Base-by-base conservation (phyloP, 2,329 filamentous ascomycete species). In the Paecilomyces fulvus region DNA sequence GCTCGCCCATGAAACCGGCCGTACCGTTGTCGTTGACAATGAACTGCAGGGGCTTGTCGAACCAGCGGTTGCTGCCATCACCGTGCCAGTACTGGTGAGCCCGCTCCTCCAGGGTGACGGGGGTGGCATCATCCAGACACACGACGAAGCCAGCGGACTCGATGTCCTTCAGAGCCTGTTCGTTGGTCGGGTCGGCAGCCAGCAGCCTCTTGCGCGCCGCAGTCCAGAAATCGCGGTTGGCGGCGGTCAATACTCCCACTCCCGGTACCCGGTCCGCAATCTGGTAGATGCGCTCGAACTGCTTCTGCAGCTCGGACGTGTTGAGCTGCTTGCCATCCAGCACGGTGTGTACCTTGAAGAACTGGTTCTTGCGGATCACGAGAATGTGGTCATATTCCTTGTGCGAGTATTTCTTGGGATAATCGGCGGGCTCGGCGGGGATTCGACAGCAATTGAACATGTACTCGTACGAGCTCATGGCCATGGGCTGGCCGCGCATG, bases 11-110 rank as follows among this genome's bases (percentile, higher is more conserved):
- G 81, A 99, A 99, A 59, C 94, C 94, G 1, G 94, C 89, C 7
- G 94, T 95, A 65, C 94, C 94, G 73, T 99, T 99, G 72, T 99
- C 92, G 75, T 96, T 96, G 77, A 99, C 74, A 71, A 99, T 95
- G 78, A 99, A 97, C 76, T 99, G 92, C 55, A 96, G 79, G 5
- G 94, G 94, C 81, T 99, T 99, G 81, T 99, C 94, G 70, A 86
- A 97, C 92, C 92, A 99, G 63, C 94, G 85, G 80, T 99, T 99
- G 64, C 84, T 80, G 56, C 94, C 94, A 68, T 99, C 92, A 55
- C 94, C 94, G 76, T 97, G 92, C 95, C 94, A 99, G 83, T 96
- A 99, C 73, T 91, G 88, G 75, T 88, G 90, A 1, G 92, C 89
- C 59, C 95, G 91, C 80, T 97, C 94, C 78, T 96, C 92, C 14